Conservation (phyloP, 2,329 filamentous ascomycete species). For the Coniella lustricola region DNA sequence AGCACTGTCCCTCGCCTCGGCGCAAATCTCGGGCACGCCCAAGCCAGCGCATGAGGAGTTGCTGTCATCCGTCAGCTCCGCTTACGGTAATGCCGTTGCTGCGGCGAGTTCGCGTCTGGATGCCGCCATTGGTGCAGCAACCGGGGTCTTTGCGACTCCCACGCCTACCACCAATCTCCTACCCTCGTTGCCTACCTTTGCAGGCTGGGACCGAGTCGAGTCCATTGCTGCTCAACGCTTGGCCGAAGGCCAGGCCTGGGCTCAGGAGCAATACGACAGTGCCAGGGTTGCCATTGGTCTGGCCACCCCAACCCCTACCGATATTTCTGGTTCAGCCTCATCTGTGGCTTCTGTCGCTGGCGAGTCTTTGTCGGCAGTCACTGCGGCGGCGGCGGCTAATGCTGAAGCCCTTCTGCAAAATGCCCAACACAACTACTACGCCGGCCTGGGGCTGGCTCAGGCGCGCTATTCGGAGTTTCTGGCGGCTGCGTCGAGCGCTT, state of each 20-base stretch:
- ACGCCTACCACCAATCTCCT: conserved; percentile 30
- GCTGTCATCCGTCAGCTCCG: conserved; percentile 59
- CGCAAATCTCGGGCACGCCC: conserved; percentile 60
- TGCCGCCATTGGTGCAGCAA: conserved; percentile 47
- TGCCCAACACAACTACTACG: conserved; percentile 64
- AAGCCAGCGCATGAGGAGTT: conserved; percentile 64
- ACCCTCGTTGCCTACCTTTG: conserved; percentile 29
- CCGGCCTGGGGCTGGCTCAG: conserved; percentile 70
- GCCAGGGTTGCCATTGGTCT: conserved; percentile 59
- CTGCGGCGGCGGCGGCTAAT: conserved; percentile 29
- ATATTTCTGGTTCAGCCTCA: conserved; percentile 10
- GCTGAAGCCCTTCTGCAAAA: conserved; percentile 54
- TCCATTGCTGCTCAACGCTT: conserved; percentile 65
- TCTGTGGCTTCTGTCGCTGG: conserved; percentile 14
- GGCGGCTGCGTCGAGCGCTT: conserved; percentile 60
- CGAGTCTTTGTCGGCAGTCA: conserved; percentile 13
- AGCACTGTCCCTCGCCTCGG: conserved; percentile 60
- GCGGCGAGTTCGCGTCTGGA: conserved; percentile 54
- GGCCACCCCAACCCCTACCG: conserved; percentile 52
- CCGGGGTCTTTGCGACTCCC: conserved; percentile 39
- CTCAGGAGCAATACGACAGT: conserved; percentile 63
- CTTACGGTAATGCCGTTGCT: conserved; percentile 58
- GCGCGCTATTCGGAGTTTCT: conserved; percentile 73
- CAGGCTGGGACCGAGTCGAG: conserved; percentile 44
- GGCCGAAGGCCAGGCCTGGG: conserved; percentile 61